Evolutionary conservation across 345 rosid genomes (phyloP).

Genomic region (Salix viminalis): DNA sequence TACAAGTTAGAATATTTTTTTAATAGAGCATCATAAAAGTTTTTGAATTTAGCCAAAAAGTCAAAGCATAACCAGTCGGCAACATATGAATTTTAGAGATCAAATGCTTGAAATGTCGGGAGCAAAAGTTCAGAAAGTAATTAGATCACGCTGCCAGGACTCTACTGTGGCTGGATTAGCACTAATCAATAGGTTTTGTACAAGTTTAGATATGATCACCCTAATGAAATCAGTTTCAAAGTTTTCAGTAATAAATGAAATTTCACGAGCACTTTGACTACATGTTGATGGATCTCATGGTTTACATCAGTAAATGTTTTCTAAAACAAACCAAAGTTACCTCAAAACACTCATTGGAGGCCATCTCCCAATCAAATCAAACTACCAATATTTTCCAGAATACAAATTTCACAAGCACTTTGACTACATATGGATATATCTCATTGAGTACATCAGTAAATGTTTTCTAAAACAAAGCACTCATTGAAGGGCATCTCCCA

Average conservation of each 20-base stretch:
- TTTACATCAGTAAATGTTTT: background rate
- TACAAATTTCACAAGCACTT: background rate
- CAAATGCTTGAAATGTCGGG: background rate
- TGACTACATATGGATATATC: background rate
- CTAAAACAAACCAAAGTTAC: background rate
- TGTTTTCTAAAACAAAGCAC: background rate
- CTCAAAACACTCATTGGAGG: background rate
- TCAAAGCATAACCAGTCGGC: background rate
- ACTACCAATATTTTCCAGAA: background rate
- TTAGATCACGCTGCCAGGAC: background rate
- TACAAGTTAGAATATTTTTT: constrained; percentile 23
- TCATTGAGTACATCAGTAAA: background rate
- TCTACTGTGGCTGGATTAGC: background rate
- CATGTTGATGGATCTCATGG: background rate
- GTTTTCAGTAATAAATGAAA: background rate
- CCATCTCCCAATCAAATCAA: background rate
- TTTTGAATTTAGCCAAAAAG: background rate
- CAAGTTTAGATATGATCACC: background rate
- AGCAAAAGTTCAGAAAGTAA: background rate
- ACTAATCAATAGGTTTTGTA: background rate
- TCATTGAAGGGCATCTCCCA: background rate
- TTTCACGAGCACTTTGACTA: background rate
- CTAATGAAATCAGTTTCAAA: background rate
- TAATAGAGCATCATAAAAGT: constrained; percentile 2
- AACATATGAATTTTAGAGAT: background rate